Percentiles rank a stretch among this genome's conserved stretches.
Evolutionary conservation across 2,329 filamentous ascomycete species (phyloP).

Genomic region (Alternaria triticina): DNA sequence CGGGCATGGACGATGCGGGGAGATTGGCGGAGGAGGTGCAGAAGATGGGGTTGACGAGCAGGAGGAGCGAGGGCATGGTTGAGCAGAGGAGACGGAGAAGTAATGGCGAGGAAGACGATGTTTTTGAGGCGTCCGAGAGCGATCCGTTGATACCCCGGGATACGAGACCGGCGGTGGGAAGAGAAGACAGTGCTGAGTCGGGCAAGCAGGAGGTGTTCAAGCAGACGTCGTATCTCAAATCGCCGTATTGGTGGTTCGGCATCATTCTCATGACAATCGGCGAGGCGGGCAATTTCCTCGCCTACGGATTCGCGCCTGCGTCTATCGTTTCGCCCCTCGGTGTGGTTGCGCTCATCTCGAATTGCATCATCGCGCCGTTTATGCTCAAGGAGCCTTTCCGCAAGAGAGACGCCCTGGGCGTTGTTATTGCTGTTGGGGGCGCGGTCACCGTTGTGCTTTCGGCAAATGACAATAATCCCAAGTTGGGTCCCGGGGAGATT

Average conservation of each 20-base stretch:
- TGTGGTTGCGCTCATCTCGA: conserved; percentile 95
- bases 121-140: conserved; percentile 37
- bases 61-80: conserved; percentile 9
- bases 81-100: not conserved
- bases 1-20: conserved; percentile 37
- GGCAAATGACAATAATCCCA: conserved; percentile 86
- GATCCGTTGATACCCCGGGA: conserved; percentile 38
- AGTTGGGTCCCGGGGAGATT: conserved; percentile 87
- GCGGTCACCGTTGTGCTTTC: conserved; percentile 93
- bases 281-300: conserved; percentile 94
- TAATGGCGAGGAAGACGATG: conserved; percentile 2
- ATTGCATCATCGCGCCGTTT: conserved; percentile 94
- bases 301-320: conserved; percentile 95
- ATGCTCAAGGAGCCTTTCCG: conserved; percentile 93
- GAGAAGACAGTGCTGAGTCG: conserved; percentile 22
- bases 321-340: conserved; percentile 96
- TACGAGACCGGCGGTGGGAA: conserved; percentile 30
- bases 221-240: conserved; percentile 80
- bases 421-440: conserved; percentile 83
- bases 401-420: conserved; percentile 82
- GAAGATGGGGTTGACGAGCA: conserved; percentile 8
- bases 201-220: conserved; percentile 46
- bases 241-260: conserved; percentile 95
- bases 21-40: conserved; percentile 41
- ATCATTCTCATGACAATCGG: conserved; percentile 92